These are phyloP conservation scores for Sclerospora graminicola DNA, from an alignment of 352 stramenopile genomes.

Conservation along the genomic window DNA sequence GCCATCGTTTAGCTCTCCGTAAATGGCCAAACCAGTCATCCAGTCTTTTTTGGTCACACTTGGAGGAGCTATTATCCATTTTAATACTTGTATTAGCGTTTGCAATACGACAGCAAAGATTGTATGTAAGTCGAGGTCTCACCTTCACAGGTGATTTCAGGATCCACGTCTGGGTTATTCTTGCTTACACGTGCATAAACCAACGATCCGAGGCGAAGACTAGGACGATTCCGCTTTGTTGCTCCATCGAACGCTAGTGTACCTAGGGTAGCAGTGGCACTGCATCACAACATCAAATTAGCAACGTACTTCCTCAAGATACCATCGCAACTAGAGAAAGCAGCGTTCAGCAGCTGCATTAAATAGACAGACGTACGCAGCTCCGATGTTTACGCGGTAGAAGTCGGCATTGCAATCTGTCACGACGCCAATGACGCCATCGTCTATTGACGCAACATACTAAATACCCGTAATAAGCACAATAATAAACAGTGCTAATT, in stretches of 20 bases:
- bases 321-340: background rate
- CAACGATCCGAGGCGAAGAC: conserved; percentile 86
- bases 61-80: conserved; percentile 45
- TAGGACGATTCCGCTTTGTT: conserved; percentile 95
- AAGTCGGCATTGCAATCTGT: conserved; percentile 90
- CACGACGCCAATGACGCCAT: conserved; percentile 92
- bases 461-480: conserved; percentile 13
- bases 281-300: conserved; percentile 15
- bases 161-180: conserved; percentile 83
- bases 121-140: background rate
- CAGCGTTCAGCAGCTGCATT: background rate
- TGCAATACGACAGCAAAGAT: conserved; percentile 2
- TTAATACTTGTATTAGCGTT: conserved; percentile 3
- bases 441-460: conserved; percentile 72
- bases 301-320: background rate
- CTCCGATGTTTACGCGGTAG: conserved; percentile 93
- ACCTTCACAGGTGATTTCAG: conserved; percentile 93
- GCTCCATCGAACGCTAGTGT: conserved; percentile 93
- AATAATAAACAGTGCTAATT: too few species aligned
- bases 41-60: conserved; percentile 93
- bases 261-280: conserved; percentile 54
- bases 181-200: conserved; percentile 93
- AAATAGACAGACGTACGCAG: conserved; percentile 51
- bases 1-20: conserved; percentile 91
- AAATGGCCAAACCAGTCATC: conserved; percentile 96